Conservation (phyloP, 352 stramenopile species). For the Aphanomyces euteiches region DNA sequence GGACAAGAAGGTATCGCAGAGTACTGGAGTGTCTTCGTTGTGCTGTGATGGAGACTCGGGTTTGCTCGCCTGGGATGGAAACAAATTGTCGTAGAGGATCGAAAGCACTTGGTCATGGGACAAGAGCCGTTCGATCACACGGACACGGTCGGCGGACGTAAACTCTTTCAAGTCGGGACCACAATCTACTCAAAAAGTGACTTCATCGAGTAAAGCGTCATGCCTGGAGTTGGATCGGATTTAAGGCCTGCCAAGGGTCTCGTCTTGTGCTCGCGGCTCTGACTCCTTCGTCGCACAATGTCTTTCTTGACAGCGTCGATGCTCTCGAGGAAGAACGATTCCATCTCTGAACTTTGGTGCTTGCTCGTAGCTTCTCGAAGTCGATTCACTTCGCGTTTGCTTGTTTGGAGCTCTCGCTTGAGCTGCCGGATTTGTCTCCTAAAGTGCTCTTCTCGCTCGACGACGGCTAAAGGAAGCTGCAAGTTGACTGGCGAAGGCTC, state of each 20-base stretch:
- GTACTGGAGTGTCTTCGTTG: neutral
- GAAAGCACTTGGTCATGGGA: constrained; percentile 76
- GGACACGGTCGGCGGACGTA: constrained; percentile 55
- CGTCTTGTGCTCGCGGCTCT: constrained; percentile 33
- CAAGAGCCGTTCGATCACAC: constrained; percentile 70
- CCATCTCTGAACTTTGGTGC: constrained; percentile 46
- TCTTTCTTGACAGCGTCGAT: constrained; percentile 81
- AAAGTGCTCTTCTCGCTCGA: constrained; percentile 67
- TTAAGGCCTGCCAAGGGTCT: constrained; percentile 30
- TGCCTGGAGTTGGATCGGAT: constrained; percentile 5
- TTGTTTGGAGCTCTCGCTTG: constrained; percentile 65
- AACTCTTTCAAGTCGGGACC: constrained; percentile 64
- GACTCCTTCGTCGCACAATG: constrained; percentile 44
- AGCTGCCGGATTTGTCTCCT: constrained; percentile 59
- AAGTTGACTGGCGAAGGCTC: neutral
- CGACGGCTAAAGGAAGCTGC: constrained; percentile 30
- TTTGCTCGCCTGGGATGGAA: constrained; percentile 41
- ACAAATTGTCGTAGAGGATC: constrained; percentile 71
- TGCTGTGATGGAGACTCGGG: constrained; percentile 21
- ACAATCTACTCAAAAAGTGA: constrained; percentile 30
- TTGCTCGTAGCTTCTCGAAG: constrained; percentile 36
- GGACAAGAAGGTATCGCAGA: no score
- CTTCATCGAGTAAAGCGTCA: neutral
- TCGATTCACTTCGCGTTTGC: constrained; percentile 57
- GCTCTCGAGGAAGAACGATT: constrained; percentile 77